These are phyloP conservation scores for Farysia itapuensis DNA, from an alignment of 1,284 basidiomycete genomes.

Conservation along the genomic window DNA sequence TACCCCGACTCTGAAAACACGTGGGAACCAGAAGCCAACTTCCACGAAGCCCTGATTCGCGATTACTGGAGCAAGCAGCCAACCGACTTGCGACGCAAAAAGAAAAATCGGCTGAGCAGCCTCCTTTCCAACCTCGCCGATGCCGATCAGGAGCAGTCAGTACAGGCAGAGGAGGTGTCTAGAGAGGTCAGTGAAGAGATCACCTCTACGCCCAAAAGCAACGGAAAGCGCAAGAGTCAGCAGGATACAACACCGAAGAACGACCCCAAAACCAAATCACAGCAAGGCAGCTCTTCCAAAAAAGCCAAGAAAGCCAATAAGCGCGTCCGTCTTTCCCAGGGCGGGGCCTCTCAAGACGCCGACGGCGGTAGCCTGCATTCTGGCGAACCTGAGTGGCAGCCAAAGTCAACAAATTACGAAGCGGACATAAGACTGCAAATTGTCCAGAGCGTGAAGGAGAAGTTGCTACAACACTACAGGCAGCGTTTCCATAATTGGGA, in stretches of 20 bases:
- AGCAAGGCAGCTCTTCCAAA: no score
- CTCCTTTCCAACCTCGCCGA: no score
- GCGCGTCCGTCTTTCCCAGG: not conserved
- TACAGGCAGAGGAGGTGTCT: no score
- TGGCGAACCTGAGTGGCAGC: not conserved
- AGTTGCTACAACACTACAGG: slow-evolving; percentile 13
- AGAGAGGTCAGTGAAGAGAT: no score
- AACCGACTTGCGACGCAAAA: slow-evolving; percentile 29
- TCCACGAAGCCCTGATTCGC: slow-evolving; percentile 6
- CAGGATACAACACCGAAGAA: not conserved
- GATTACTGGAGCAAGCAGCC: slow-evolving; percentile 38
- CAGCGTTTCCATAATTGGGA: slow-evolving; percentile 19
- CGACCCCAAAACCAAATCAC: not conserved
- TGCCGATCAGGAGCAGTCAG: slow-evolving; percentile 2
- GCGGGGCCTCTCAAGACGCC: not conserved
- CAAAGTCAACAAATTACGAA: slow-evolving; percentile 1
- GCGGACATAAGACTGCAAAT: not conserved
- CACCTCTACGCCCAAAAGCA: not conserved
- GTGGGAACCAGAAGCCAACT: slow-evolving; percentile 39
- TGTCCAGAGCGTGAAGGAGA: slow-evolving; percentile 3
- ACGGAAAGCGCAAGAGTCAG: not conserved
- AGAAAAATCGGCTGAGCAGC: no score
- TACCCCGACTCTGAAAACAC: slow-evolving; percentile 31
- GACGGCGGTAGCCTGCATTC: not conserved
- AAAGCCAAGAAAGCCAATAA: not conserved